Evolutionary conservation across 352 stramenopile genomes (phyloP).

Genomic region (Thraustotheca clavata): DNA sequence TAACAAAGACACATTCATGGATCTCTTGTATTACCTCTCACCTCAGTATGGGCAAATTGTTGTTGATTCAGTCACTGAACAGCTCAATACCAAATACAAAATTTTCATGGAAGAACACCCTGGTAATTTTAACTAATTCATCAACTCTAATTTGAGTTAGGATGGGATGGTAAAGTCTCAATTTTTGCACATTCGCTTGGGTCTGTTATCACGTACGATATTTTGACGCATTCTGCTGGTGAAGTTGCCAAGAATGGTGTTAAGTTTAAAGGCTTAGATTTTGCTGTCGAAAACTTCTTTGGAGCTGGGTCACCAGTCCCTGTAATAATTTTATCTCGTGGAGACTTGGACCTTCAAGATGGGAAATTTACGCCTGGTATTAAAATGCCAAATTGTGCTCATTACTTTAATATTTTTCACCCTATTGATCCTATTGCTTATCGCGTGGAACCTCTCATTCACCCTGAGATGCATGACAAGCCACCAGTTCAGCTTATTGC

Average conservation of each 20-base stretch:
- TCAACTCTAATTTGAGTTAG: background rate
- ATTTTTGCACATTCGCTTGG: constrained; percentile 87
- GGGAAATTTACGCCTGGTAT: constrained; percentile 71
- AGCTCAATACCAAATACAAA: constrained; percentile 85
- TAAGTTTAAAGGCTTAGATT: constrained; percentile 66
- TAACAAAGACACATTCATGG: constrained; percentile 92
- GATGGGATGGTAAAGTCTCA: constrained; percentile 82
- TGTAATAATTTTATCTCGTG: constrained; percentile 75
- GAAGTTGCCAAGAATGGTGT: constrained; percentile 57
- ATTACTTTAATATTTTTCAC: constrained; percentile 90
- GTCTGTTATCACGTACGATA: constrained; percentile 89
- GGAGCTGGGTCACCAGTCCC: constrained; percentile 71
- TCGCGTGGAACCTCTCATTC: constrained; percentile 83
- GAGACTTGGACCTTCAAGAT: constrained; percentile 65
- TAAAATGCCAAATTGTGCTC: constrained; percentile 63
- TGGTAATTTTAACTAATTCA: constrained; percentile 25
- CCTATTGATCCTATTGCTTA: constrained; percentile 89
- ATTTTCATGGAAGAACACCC: constrained; percentile 85
- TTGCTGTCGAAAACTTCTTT: constrained; percentile 84
- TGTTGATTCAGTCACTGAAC: constrained; percentile 81
- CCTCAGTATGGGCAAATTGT: constrained; percentile 87
- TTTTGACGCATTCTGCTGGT: constrained; percentile 71
- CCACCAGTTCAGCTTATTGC: constrained; percentile 71
- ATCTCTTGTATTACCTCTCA: constrained; percentile 91
- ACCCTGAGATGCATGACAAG: constrained; percentile 83